phyloP scores from a whole-genome alignment of 2,329 filamentous ascomycete species.

The Penicillium vulpinum region DNA sequence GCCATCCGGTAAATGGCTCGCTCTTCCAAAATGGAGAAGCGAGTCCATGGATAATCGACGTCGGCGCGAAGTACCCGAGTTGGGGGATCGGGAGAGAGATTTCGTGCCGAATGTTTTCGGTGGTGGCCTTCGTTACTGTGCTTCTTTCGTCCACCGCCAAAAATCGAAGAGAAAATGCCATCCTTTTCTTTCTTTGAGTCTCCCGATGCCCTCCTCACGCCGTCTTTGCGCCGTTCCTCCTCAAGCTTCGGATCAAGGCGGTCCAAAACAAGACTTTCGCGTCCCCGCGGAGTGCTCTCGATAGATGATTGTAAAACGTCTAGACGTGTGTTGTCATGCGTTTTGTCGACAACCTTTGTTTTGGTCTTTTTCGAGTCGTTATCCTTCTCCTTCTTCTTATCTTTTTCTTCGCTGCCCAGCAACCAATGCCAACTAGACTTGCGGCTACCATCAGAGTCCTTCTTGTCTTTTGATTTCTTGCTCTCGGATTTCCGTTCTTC shows the following conservation, averaged over 20 bases:
- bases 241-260: conserved; percentile 74
- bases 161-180: conserved; percentile 88
- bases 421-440: conserved; percentile 83
- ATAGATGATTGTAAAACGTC: conserved; percentile 87
- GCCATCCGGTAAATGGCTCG: conserved; percentile 98
- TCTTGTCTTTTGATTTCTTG: conserved; percentile 64
- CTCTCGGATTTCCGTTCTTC: conserved; percentile 76
- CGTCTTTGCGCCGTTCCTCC: conserved; percentile 72
- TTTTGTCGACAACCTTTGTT: conserved; percentile 54
- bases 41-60: conserved; percentile 92
- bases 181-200: conserved; percentile 85
- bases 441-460: conserved; percentile 67
- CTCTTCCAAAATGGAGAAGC: conserved; percentile 93
- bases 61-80: conserved; percentile 76
- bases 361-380: conserved; percentile 62
- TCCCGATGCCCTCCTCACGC: conserved; percentile 65
- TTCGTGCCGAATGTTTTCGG: conserved; percentile 72
- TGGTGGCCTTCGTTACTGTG: conserved; percentile 70
- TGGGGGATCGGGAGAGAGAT: conserved; percentile 77
- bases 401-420: conserved; percentile 69
- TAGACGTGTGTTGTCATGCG: conserved; percentile 75
- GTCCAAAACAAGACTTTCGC: conserved; percentile 83
- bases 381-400: conserved; percentile 56
- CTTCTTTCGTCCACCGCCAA: conserved; percentile 87
- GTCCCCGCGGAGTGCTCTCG: conserved; percentile 61